These are phyloP conservation scores for Phlebiopsis flavidoalba DNA, from an alignment of 768 basidiomycete species.

Conservation along the genomic window DNA sequence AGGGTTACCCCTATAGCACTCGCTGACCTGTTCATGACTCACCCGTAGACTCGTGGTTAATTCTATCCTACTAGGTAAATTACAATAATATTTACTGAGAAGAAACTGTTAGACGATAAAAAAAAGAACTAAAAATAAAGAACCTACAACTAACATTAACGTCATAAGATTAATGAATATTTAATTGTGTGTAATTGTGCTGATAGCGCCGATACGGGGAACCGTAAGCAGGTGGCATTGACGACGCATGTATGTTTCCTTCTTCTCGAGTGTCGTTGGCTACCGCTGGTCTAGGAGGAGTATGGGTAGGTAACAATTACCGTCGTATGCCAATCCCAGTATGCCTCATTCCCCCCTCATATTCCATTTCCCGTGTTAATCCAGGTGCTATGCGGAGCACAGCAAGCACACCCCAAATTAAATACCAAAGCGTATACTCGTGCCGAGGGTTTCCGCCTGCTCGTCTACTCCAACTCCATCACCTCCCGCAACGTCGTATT, in stretches of 20 bases:
- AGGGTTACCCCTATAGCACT: background rate
- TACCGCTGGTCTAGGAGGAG: constrained; percentile 97
- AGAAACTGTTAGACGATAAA: no score
- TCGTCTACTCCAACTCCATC: constrained; percentile 97
- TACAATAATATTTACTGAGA: no score
- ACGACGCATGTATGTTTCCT: constrained; percentile 98
- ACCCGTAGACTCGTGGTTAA: constrained; percentile 77
- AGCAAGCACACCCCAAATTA: no score
- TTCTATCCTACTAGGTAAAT: no score
- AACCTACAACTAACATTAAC: no score
- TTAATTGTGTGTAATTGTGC: no score
- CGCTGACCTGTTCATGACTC: background rate
- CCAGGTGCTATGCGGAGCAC: constrained; percentile 97
- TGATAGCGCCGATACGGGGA: no score
- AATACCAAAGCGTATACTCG: no score
- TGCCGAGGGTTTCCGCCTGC: constrained; percentile 97
- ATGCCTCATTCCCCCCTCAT: background rate
- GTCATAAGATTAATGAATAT: no score
- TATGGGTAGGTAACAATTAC: constrained; percentile 67
- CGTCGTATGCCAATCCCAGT: background rate
- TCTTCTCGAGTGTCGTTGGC: constrained; percentile 96
- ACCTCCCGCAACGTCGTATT: constrained; percentile 96
- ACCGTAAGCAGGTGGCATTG: constrained; percentile 94
- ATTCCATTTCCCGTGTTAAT: background rate
- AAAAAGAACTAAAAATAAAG: no score